Conservation (phyloP, 164 flowering plant species). For the Amborella trichopoda region DNA sequence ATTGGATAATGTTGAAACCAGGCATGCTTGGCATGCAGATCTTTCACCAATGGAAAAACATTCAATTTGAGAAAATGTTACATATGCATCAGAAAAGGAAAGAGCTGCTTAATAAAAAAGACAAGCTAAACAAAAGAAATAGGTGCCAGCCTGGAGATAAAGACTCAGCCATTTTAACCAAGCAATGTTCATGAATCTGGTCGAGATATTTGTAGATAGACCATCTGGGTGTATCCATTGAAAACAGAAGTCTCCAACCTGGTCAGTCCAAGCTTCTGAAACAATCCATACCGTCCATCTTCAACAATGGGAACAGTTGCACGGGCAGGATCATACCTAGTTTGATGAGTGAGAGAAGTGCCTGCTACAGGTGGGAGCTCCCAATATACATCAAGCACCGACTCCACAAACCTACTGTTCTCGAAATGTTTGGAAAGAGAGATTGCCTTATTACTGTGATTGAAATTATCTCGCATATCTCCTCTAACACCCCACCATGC, state of each 20-base stretch:
- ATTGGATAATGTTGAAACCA: too few species aligned
- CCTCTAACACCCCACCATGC: constrained; percentile 99
- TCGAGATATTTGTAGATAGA: constrained; percentile 69
- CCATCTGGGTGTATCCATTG: constrained; percentile 98
- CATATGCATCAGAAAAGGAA: too few species aligned
- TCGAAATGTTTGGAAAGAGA: constrained; percentile 58
- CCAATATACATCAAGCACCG: constrained; percentile 89
- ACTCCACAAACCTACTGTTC: constrained; percentile 88
- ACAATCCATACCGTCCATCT: constrained; percentile 81
- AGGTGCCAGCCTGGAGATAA: too few species aligned
- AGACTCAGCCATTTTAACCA: too few species aligned
- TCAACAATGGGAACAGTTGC: constrained; percentile 60
- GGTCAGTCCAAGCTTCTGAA: constrained; percentile 64
- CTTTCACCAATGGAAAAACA: too few species aligned
- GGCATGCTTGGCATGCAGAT: too few species aligned
- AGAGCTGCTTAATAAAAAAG: too few species aligned
- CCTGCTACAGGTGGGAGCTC: constrained; percentile 98
- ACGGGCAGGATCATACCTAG: constrained; percentile 94
- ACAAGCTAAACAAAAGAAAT: too few species aligned
- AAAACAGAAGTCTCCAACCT: constrained; percentile 70
- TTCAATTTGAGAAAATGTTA: too few species aligned
- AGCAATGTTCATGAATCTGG: constrained; percentile 18
- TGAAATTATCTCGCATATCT: constrained; percentile 77
- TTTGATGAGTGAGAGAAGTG: constrained; percentile 93
- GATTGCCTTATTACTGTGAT: constrained; percentile 63